Percentiles rank a stretch among this genome's conserved stretches.
phyloP scores from a whole-genome alignment of 192 early-diverging fungal genomes.

The Irineochytrium annulatum region DNA sequence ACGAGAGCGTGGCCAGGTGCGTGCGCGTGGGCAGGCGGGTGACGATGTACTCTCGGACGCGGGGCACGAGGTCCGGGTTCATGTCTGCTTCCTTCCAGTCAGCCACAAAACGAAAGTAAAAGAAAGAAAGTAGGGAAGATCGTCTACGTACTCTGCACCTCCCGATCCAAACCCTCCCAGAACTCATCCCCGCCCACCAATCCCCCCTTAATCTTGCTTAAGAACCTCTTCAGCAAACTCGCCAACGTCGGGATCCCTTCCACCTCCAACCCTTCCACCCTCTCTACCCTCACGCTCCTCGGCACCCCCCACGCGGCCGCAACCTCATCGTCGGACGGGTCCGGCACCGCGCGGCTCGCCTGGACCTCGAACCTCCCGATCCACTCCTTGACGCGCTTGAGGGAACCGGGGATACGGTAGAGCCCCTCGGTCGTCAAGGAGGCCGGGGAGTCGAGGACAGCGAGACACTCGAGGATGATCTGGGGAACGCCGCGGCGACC shows the following conservation, averaged over 20 bases:
- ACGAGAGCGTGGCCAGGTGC: slow-evolving; percentile 24
- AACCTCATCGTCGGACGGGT: not conserved
- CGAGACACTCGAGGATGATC: slow-evolving; percentile 14
- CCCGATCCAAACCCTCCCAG: slow-evolving; percentile 15
- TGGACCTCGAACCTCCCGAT: slow-evolving; percentile 5
- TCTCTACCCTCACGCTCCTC: not conserved
- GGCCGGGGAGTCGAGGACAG: not conserved
- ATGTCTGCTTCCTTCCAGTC: not conserved
- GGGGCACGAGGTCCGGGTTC: not conserved
- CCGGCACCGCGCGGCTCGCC: not conserved
- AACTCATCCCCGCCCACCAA: slow-evolving; percentile 16
- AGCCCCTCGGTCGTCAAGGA: slow-evolving; percentile 25
- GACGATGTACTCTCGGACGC: not conserved
- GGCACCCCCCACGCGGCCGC: not conserved
- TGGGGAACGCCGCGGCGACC: slow-evolving; percentile 21
- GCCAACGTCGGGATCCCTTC: slow-evolving; percentile 16
- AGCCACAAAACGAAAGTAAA: not conserved
- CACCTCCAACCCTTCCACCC: not conserved
- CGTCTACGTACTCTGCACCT: not conserved
- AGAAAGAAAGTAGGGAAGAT: not conserved
- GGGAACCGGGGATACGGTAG: slow-evolving; percentile 30
- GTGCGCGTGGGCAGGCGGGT: slow-evolving; percentile 4
- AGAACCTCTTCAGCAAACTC: slow-evolving; percentile 17
- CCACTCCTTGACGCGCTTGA: slow-evolving; percentile 24
- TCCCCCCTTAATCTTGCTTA: slow-evolving; percentile 9